These are phyloP conservation scores for Gynandropsis gynandra DNA, from an alignment of 345 rosid species.

Conservation along the genomic window DNA sequence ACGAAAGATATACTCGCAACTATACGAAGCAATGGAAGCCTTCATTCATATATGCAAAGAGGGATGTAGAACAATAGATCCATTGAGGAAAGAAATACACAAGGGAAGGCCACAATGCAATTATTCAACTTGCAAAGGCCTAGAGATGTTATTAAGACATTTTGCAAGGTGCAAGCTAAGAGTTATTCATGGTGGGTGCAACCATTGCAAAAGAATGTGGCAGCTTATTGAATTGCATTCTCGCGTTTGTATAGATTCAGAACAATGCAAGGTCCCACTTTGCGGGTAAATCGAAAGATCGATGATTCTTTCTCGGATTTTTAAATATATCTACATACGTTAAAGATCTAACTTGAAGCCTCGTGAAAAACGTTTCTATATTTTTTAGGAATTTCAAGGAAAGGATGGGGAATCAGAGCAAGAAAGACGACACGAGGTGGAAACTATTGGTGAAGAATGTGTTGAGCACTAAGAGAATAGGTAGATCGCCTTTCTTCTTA, in stretches of 20 bases:
- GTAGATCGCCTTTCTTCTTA: constrained; percentile 49
- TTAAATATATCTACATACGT: too few relatives aligned
- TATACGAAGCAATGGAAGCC: constrained; percentile 88
- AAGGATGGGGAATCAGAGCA: constrained; percentile 54
- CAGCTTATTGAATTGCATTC: constrained; percentile 78
- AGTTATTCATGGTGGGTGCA: constrained; percentile 61
- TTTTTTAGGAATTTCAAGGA: constrained; percentile 47
- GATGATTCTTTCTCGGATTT: too few relatives aligned
- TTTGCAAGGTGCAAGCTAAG: constrained; percentile 61
- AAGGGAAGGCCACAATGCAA: constrained; percentile 37
- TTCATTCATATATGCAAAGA: constrained; percentile 86
- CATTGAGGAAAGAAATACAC: constrained; percentile 45
- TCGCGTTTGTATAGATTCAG: constrained; percentile 58
- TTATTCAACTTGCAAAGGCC: constrained; percentile 67
- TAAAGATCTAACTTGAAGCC: too few relatives aligned
- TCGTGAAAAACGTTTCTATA: too few relatives aligned
- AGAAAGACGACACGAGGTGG: constrained; percentile 74
- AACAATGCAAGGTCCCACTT: constrained; percentile 61
- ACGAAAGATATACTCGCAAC: constrained; percentile 51
- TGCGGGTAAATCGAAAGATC: constrained; percentile 23
- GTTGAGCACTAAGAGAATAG: constrained; percentile 47
- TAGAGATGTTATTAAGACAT: constrained; percentile 69
- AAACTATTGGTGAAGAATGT: constrained; percentile 60
- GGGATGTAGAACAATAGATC: constrained; percentile 81
- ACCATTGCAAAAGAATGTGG: constrained; percentile 90